phyloP scores from a whole-genome alignment of 2,329 filamentous ascomycete species.

The Dactylella cylindrospora region DNA sequence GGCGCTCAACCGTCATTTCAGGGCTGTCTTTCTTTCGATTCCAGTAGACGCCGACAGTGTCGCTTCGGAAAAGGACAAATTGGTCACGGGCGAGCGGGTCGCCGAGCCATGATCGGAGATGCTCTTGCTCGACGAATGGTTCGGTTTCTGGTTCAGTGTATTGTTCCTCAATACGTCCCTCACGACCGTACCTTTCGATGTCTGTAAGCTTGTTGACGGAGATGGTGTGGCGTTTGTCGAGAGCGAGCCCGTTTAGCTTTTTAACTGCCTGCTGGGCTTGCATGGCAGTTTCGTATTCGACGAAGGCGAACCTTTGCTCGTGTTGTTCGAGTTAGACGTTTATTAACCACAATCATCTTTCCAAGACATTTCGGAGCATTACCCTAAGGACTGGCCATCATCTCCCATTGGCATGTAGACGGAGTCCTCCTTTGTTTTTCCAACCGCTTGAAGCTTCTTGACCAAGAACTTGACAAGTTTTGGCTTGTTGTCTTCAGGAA shows the following conservation, averaged over 20 bases:
- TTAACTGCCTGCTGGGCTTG: slow-evolving; percentile 89
- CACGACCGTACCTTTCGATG: slow-evolving; percentile 91
- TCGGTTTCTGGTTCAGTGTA: slow-evolving; percentile 81
- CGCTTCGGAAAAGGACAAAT: slow-evolving; percentile 89
- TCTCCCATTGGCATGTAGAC: slow-evolving; percentile 94
- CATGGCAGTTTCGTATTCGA: slow-evolving; percentile 88
- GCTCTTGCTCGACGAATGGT: slow-evolving; percentile 87
- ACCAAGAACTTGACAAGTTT: slow-evolving; percentile 96
- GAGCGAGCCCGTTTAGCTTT: slow-evolving; percentile 77
- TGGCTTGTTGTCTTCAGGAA: slow-evolving; percentile 84
- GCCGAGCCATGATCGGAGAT: slow-evolving; percentile 88
- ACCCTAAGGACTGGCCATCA: slow-evolving; percentile 82
- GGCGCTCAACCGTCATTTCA: slow-evolving; percentile 84
- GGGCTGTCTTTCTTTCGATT: slow-evolving; percentile 93
- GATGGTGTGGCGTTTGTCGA: slow-evolving; percentile 96
- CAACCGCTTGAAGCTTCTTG: slow-evolving; percentile 85
- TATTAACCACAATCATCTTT: too few species aligned
- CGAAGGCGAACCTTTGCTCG: slow-evolving; percentile 95
- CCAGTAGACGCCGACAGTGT: slow-evolving; percentile 94
- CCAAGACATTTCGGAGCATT: slow-evolving; percentile 49
- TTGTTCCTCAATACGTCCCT: slow-evolving; percentile 88
- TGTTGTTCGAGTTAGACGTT: too few species aligned
- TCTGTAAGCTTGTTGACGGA: slow-evolving; percentile 98
- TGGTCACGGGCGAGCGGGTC: slow-evolving; percentile 90
- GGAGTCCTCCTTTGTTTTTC: slow-evolving; percentile 79